Conservation (phyloP, 768 basidiomycete genomes). For the Tremella mesenterica region DNA sequence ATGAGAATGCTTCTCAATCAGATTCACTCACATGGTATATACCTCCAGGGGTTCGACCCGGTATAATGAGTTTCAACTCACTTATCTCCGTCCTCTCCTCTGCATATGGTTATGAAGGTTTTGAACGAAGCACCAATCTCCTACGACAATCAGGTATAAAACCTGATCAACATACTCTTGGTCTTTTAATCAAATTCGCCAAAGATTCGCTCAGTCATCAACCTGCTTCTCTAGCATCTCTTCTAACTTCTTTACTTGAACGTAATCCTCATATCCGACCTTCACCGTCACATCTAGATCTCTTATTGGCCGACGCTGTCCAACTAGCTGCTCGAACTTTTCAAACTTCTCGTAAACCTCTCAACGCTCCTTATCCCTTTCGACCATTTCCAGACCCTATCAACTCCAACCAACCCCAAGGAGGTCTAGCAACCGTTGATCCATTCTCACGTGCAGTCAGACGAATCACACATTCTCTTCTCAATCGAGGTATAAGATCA, state of each 20-base stretch:
- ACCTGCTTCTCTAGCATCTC: conserved; percentile 10
- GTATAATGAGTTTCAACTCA: conserved; percentile 5
- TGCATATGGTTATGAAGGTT: neutral
- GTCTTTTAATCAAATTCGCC: conserved; percentile 15
- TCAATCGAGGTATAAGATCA: neutral
- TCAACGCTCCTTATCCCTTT: too few relatives aligned
- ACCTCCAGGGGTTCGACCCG: neutral
- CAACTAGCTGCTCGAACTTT: neutral
- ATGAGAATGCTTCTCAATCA: too few relatives aligned
- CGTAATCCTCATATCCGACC: conserved; percentile 2
- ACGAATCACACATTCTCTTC: conserved; percentile 8
- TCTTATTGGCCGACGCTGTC: conserved; percentile 13
- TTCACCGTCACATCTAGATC: conserved; percentile 11
- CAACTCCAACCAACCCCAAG: too few relatives aligned
- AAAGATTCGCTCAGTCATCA: neutral
- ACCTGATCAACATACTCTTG: conserved; percentile 16
- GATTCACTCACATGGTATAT: too few relatives aligned
- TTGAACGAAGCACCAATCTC: neutral
- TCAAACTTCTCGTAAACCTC: too few relatives aligned
- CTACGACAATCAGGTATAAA: neutral
- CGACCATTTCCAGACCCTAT: too few relatives aligned
- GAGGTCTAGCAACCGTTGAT: neutral
- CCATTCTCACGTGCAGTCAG: conserved; percentile 3
- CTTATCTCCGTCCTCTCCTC: neutral
- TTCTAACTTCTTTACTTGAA: conserved; percentile 6